Evolutionary conservation across 441 rosid species (phyloP).

Genomic region (Gossypium aridum): DNA sequence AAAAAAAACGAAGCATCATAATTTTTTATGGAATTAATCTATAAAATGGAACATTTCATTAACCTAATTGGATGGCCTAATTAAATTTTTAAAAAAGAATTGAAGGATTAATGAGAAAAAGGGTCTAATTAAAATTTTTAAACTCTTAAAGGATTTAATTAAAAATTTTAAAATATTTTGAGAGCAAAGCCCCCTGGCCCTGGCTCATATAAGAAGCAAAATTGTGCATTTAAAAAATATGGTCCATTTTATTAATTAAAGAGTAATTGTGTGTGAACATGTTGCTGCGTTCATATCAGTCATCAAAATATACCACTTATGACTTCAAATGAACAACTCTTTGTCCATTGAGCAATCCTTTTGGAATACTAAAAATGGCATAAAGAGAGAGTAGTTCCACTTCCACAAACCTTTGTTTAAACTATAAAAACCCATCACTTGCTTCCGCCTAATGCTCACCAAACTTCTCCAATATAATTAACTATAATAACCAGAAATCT

Average conservation of each 20-base stretch:
- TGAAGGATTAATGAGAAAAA: no score
- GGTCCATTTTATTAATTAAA: neutral
- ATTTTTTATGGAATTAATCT: neutral
- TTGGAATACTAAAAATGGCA: neutral
- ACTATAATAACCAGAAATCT: neutral
- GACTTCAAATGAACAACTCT: no score
- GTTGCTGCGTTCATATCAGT: neutral
- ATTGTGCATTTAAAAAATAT: neutral
- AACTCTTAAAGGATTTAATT: no score
- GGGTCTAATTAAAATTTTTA: no score
- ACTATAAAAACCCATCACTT: neutral
- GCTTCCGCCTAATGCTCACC: no score
- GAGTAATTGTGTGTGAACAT: neutral
- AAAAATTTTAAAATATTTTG: no score
- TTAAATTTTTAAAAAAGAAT: no score
- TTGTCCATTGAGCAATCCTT: no score
- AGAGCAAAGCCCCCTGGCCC: no score
- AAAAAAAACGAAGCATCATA: neutral
- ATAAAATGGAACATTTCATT: neutral
- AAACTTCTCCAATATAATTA: neutral
- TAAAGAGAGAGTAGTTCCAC: neutral
- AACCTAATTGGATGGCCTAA: no score
- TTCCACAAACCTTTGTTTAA: neutral
- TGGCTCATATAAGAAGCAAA: neutral
- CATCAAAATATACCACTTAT: neutral